Base-by-base conservation (phyloP, 345 rosid genomes). In the Microcos paniculata region DNA sequence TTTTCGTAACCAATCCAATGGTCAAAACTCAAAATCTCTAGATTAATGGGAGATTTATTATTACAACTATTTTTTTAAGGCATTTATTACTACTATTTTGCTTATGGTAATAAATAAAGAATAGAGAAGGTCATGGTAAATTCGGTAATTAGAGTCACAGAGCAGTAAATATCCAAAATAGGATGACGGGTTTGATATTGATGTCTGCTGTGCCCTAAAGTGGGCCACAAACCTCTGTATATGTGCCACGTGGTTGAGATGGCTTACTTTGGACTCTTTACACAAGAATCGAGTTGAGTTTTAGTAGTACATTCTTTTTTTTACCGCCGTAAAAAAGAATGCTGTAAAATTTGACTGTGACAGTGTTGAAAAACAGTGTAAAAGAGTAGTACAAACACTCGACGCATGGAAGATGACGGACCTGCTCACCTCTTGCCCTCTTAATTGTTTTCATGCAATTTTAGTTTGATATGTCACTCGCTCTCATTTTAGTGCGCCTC, bases 401-500 rank as follows among this genome's bases (percentile, higher is more conserved):
- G 6, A 26, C 7, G 14, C 19, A 13, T 15, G 26, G 72, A 48
- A 28, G 53, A 23, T 14, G 21, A 45, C 2, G 38, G 35, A 52
- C 56, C 30, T 51, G n/a, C 71, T 68, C 58, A 68, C 26, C 58
- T 48, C 72, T 48, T 28, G 42, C 23, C 23, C 5, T 49, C 26
- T 68, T 68, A 68, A 68, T 68, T 68, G 48, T 68, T 68, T 68
- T 68, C 72, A 68, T 48, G 26, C 18, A 48, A 30, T 30, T 48
- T 68, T 8, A 11, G 28, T 68, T 68, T 18, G 57, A 15, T 28
- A 28, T 68, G 24, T 11, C 57, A 68, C 72, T 68, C 26, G 18
- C 26, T 30, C 6, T 68, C 5, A 6, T 18, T 26, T 43, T 18
- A 8, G 5, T 48, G 4, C 28, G 5, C 7, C 18, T 48, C 72